A percentile compares a stretch with the other conserved stretches of the same genome.
Evolutionary conservation across 345 rosid genomes (phyloP).

Genomic region (Eucalyptus shirleyi): DNA sequence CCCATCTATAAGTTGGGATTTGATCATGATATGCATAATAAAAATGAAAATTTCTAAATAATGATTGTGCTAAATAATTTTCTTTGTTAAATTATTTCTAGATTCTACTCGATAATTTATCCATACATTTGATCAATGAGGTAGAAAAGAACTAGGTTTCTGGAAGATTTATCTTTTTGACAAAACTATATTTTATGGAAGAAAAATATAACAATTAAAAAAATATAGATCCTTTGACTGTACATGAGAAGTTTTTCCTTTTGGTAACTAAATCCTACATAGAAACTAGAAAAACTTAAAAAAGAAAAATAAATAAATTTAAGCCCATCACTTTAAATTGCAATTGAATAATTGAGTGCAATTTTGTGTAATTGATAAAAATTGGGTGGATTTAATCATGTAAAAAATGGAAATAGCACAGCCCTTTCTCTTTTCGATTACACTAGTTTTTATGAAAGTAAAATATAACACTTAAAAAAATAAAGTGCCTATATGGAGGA

Average conservation of each 20-base stretch:
- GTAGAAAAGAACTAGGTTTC: not conserved
- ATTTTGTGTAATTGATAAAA: too few species aligned
- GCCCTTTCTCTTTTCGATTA: accelerated
- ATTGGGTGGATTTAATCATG: accelerated
- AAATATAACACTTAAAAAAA: too few species aligned
- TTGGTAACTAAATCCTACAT: not conserved
- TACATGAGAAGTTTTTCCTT: not conserved
- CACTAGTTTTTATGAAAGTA: accelerated
- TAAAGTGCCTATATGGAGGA: too few species aligned
- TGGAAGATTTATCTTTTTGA: accelerated
- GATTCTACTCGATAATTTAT: not conserved
- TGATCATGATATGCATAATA: not conserved
- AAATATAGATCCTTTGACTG: accelerated
- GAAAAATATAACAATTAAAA: not conserved
- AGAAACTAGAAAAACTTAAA: accelerated
- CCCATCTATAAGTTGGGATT: too few species aligned
- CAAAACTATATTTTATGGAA: not conserved
- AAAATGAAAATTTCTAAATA: not conserved
- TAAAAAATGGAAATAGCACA: not conserved
- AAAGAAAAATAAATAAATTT: not conserved
- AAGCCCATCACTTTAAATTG: accelerated
- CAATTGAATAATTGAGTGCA: accelerated
- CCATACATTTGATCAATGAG: not conserved
- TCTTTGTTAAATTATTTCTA: accelerated
- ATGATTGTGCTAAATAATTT: accelerated